Base-by-base conservation (phyloP, 108 stramenopile species). In the Mediolabrus comicus region DNA sequence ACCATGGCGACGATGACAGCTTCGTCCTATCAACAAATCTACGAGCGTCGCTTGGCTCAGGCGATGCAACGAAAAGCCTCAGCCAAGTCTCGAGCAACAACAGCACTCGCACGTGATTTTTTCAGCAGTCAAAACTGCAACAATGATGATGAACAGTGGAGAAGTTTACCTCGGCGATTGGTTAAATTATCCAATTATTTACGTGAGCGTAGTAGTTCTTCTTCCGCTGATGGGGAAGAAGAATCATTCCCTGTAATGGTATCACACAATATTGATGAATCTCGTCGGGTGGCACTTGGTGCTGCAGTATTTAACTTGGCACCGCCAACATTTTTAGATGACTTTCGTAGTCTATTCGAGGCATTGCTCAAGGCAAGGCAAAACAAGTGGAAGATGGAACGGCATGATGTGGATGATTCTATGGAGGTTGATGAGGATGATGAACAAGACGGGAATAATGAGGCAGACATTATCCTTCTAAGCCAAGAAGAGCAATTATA, bases 221-320 rank as follows among this genome's bases (percentile, higher is more conserved):
- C 53, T 36, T 36, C 6, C 16, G 24, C 19, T 33, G 16, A 54
- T 29, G 43, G 34, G 3, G 73, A 26, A 33, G 33, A 35, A 16
- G 39, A 39, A 25, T 24, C 29, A 12, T 29, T 55, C 12, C 53
- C 53, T 0, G 68, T 61, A 22, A 58, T 59, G 55, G 59, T 29
- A 41, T 32, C 25, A 24, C 36, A 28, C 41, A 52, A 84, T 22
- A 80, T 72, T 19, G 46, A 57, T 41, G 84, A 86, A 74, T 66
- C 84, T 22, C 67, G 79, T 34, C 79, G 84, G 12, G 62, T 84
- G 13, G 64, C 83, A 13, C 65, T 88, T 39, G 84, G 84, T 26
- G 84, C 90, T 0, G 79, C 87, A 9, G 69, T 88, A 33, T 72
- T 86, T 67, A 87, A 74, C 82, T n/a, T 28, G 63, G 62, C 81